phyloP scores from a whole-genome alignment of 2,329 filamentous ascomycete species.

The Ascochyta clinopodiicola region DNA sequence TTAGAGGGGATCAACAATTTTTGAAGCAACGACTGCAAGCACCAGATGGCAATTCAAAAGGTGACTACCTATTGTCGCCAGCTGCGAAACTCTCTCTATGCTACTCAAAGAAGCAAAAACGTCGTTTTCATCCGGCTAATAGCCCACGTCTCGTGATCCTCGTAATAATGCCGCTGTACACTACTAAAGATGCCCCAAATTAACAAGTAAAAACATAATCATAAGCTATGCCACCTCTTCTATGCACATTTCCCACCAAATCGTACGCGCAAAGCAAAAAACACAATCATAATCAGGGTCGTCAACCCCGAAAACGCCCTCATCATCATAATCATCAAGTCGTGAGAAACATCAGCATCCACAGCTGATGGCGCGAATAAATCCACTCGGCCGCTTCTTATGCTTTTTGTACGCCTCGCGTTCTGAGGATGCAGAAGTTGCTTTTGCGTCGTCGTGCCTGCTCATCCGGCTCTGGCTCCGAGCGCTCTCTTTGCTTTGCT shows the following conservation, averaged over 20 bases:
- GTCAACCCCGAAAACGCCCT: neutral
- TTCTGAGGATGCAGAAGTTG: neutral
- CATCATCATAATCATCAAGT: conserved; percentile 1
- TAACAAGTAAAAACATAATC: conserved; percentile 1
- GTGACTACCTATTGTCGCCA: neutral
- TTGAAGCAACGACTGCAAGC: neutral
- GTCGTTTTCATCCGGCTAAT: conserved; percentile 1
- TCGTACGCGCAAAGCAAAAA: neutral
- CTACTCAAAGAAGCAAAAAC: neutral
- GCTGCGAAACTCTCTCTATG: neutral
- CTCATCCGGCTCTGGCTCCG: conserved; percentile 5
- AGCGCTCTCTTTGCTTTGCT: conserved; percentile 21
- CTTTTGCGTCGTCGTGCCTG: conserved; percentile 10
- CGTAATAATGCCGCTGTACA: conserved; percentile 1
- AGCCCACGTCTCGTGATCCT: neutral
- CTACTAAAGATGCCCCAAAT: conserved; percentile 3
- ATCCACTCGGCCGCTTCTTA: conserved; percentile 33
- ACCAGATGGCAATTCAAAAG: neutral
- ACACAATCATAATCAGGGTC: conserved; percentile 2
- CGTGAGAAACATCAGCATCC: conserved; percentile 16
- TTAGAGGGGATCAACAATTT: too few species aligned
- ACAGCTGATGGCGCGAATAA: conserved; percentile 44
- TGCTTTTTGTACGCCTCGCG: conserved; percentile 26
- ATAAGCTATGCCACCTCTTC: neutral
- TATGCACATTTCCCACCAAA: conserved; percentile 2